A percentile compares a stretch with the other conserved stretches of the same genome.
phyloP scores from a whole-genome alignment of 352 stramenopile species.

The Phytophthora parvispora region DNA sequence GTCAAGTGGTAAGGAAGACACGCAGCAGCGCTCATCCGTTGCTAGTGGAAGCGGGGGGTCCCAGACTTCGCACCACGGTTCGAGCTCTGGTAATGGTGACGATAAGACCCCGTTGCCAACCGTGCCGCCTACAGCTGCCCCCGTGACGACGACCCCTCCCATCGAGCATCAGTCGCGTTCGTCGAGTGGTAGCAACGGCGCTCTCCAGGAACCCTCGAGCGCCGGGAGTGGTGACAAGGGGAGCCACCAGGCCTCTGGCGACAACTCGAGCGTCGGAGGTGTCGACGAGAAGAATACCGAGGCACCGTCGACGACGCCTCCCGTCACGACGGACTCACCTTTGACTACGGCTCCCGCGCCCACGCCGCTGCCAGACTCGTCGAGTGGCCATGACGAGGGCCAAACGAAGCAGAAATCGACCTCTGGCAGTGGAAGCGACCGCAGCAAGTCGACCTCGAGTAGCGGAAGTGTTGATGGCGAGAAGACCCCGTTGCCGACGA shows the following conservation, averaged over 20 bases:
- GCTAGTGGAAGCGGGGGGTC: neutral
- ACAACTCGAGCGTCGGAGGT: conserved; percentile 12
- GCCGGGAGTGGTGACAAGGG: conserved; percentile 2
- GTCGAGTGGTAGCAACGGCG: neutral
- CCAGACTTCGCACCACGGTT: conserved; percentile 1
- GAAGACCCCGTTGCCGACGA: neutral
- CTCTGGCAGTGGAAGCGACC: neutral
- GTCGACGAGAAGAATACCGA: conserved; percentile 9
- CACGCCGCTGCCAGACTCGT: neutral
- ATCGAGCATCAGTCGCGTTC: conserved; percentile 1
- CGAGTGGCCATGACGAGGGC: neutral
- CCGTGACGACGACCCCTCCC: conserved; percentile 1
- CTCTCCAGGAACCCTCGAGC: neutral
- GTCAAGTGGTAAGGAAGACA: neutral
- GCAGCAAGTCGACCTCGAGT: neutral
- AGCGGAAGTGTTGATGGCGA: neutral
- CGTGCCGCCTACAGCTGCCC: neutral
- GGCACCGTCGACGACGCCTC: neutral
- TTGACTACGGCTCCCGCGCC: neutral
- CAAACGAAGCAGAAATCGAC: neutral
- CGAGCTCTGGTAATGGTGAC: neutral
- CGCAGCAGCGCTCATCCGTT: conserved; percentile 2
- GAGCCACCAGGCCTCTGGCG: neutral
- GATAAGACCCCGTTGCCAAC: conserved; percentile 5
- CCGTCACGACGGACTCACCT: neutral